Evolutionary conservation across 345 rosid species (phyloP), one percentile per base, ranked within the genome.

Genomic region (Eucalyptus pumila): DNA sequence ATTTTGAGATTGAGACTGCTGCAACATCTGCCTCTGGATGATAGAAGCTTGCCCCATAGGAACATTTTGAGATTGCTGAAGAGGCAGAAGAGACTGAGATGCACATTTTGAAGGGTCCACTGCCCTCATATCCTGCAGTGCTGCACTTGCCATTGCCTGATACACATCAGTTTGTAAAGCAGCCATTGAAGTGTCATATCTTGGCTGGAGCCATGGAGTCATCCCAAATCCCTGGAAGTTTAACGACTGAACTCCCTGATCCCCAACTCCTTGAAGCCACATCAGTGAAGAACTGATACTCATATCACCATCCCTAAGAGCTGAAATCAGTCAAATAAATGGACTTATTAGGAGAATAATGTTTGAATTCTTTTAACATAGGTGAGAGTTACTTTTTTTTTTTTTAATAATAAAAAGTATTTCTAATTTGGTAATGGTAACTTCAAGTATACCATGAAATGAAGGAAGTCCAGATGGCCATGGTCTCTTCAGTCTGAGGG

Each of bases 131-230:
- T 93, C 94, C 85, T 92, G 94, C 81, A 92, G 92, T 50, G 94
- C 94, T 88, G 94, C 91, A 83, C 92, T 91, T 21, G 95, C 93
- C 95, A 93, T 92, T 30, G 93, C 93, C 89, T 93, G 94, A 89
- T 93, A 92, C 27, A 90, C 60, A 88, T 93, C 95, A 7, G 94
- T 83, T 87, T 92, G 95, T 15, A 92, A 62, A 45, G 89, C 93
- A 27, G 88, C 81, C 89, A 93, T 89, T 52, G 93, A 88, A 86
- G 93, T 85, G 76, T 92, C 94, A 76, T 92, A 89, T 90, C 93
- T 89, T 81, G 92, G 92, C 89, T 91, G 94, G 89, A 92, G 89
- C 93, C 92, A 92, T 8, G 94, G 93, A 85, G 92, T 58, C 88
- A 90, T 90, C 72, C 95, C 95, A 80, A 88, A 90, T 48, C 94